Percentiles rank a stretch among this genome's conserved stretches.
These are phyloP conservation scores for Nemania sp. DNA, from an alignment of 2,329 filamentous ascomycete species.

Conservation along the genomic window DNA sequence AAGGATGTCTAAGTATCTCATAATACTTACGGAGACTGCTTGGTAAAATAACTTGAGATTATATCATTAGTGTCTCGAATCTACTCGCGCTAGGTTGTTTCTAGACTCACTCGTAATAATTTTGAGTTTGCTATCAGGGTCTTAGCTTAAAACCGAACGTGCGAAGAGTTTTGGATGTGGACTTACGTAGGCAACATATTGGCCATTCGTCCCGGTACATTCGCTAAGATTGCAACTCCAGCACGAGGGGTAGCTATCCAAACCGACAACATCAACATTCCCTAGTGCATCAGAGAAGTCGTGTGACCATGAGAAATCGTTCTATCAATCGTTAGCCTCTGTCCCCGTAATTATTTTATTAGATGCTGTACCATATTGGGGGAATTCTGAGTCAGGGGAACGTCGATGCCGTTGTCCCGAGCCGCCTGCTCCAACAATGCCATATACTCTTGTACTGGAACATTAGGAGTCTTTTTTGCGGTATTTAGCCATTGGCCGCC, in stretches of 20 bases:
- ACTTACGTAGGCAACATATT: conserved; percentile 66
- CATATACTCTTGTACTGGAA: conserved; percentile 66
- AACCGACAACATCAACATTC: conserved; percentile 64
- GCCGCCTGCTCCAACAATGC: conserved; percentile 65
- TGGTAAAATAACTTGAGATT: conserved; percentile 46
- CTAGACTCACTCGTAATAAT: conserved; percentile 44
- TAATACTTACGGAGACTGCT: conserved; percentile 49
- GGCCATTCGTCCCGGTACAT: conserved; percentile 70
- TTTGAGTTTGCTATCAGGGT: conserved; percentile 36
- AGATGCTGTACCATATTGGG: conserved; percentile 62
- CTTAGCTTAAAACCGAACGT: neutral
- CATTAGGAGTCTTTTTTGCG: conserved; percentile 59
- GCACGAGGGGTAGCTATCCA: conserved; percentile 68
- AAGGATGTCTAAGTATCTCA: neutral
- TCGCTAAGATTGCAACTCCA: conserved; percentile 73
- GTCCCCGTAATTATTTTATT: no score
- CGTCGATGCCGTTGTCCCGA: conserved; percentile 66
- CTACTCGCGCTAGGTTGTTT: neutral
- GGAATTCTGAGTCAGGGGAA: conserved; percentile 69
- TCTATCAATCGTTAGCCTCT: conserved; percentile 20
- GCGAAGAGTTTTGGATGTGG: conserved; percentile 25
- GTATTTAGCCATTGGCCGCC: conserved; percentile 58
- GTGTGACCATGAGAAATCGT: conserved; percentile 67
- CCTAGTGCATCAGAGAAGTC: conserved; percentile 69
- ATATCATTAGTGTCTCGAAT: neutral